Evolutionary conservation across 371 early-diverging fungal species (phyloP).

Genomic region (Mucor racemosus): DNA sequence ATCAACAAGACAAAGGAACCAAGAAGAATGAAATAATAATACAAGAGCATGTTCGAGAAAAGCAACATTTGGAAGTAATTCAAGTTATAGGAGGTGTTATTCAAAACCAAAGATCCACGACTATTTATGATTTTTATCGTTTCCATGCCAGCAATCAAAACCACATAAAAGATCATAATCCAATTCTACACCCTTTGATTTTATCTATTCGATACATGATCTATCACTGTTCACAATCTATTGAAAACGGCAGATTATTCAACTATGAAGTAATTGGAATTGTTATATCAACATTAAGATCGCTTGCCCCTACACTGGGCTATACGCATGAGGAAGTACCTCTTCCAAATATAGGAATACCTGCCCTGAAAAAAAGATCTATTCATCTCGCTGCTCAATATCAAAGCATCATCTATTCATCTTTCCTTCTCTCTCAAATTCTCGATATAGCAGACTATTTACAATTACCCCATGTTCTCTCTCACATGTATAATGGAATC

Average conservation of each 20-base stretch:
- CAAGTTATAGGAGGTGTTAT: conserved; percentile 8
- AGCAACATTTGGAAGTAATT: conserved; percentile 35
- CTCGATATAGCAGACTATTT: conserved; percentile 22
- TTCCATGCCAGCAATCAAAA: conserved; percentile 3
- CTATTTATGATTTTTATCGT: neutral
- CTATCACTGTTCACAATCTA: conserved; percentile 11
- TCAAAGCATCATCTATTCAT: conserved; percentile 39
- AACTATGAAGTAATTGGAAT: conserved; percentile 46
- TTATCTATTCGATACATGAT: conserved; percentile 45
- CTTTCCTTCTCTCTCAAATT: conserved; percentile 39
- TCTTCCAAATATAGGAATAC: conserved; percentile 10
- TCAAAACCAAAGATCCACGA: neutral
- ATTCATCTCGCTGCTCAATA: conserved; percentile 47
- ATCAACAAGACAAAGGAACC: neutral
- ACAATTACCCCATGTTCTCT: conserved; percentile 17
- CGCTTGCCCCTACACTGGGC: conserved; percentile 29
- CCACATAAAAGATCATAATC: neutral
- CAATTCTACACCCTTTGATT: conserved; percentile 25
- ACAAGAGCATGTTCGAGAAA: conserved; percentile 42
- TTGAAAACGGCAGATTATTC: conserved; percentile 18
- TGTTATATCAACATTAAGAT: conserved; percentile 32
- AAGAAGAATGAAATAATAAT: conserved; percentile 8
- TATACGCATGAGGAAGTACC: conserved; percentile 7
- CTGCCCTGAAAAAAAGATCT: conserved; percentile 35
- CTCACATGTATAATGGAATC: conserved; percentile 27